These are phyloP conservation scores for Fistulina hepatica DNA, from an alignment of 1,284 basidiomycete genomes.

Conservation along the genomic window DNA sequence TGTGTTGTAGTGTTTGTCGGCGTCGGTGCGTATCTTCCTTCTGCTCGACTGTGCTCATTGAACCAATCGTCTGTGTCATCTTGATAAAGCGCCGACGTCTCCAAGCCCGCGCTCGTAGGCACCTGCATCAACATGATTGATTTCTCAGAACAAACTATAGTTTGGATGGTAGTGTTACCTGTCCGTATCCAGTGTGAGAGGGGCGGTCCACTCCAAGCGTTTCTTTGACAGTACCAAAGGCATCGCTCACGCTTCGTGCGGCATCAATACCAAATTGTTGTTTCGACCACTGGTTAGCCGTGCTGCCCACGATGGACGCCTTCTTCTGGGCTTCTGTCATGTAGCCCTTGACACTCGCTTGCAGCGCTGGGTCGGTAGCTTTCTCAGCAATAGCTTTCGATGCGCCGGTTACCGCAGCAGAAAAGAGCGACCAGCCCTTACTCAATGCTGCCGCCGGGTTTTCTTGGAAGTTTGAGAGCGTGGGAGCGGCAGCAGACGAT, in stretches of 20 bases:
- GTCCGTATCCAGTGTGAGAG: constrained; percentile 33
- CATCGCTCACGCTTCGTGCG: constrained; percentile 52
- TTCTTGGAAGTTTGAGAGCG: constrained; percentile 63
- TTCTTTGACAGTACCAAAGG: constrained; percentile 48
- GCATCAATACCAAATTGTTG: constrained; percentile 71
- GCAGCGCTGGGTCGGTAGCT: constrained; percentile 65
- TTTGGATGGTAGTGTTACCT: no score
- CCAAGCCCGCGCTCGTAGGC: constrained; percentile 29
- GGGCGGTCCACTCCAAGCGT: constrained; percentile 31
- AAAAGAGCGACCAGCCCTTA: constrained; percentile 81
- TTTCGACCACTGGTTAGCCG: constrained; percentile 65
- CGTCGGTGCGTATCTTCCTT: constrained; percentile 13
- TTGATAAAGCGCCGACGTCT: constrained; percentile 46
- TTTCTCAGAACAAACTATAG: constrained; percentile 30
- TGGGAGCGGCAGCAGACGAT: constrained; percentile 62
- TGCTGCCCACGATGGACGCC: constrained; percentile 44
- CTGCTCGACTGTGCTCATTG: constrained; percentile 33
- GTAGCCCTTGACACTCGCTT: constrained; percentile 61
- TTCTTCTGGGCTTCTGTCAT: constrained; percentile 55
- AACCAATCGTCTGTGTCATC: constrained; percentile 48
- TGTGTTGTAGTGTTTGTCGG: constrained; percentile 15
- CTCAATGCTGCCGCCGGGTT: constrained; percentile 67
- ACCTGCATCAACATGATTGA: constrained; percentile 23
- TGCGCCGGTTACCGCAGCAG: constrained; percentile 63
- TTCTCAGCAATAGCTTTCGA: constrained; percentile 62